Evolutionary conservation across 331 rosid species (phyloP).

Genomic region (Stylosanthes scabra): DNA sequence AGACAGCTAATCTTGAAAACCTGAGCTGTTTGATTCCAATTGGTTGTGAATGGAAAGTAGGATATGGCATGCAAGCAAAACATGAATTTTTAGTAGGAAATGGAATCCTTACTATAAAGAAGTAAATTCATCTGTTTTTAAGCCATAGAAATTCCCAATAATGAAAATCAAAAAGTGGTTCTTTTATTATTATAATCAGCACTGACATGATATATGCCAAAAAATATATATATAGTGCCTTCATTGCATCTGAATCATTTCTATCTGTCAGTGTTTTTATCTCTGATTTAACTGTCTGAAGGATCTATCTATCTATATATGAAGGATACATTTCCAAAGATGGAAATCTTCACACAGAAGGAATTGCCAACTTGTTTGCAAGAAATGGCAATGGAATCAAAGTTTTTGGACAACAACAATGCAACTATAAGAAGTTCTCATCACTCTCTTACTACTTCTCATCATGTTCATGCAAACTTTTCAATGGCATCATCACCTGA

Average conservation of each 20-base stretch:
- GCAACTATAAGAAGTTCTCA: slow-evolving; percentile 49
- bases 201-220: slow-evolving; percentile 47
- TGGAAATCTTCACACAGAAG: slow-evolving; percentile 62
- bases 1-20: slow-evolving; percentile 50
- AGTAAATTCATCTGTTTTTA: slow-evolving; percentile 42
- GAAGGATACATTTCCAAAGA: slow-evolving; percentile 66
- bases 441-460: slow-evolving; percentile 42
- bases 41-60: slow-evolving; percentile 49
- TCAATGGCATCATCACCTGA: slow-evolving; percentile 46
- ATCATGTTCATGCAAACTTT: slow-evolving; percentile 41
- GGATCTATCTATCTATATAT: slow-evolving; percentile 38
- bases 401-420: slow-evolving; percentile 54
- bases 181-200: slow-evolving; percentile 43
- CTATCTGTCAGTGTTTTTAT: slow-evolving; percentile 35
- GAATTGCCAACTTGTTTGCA: slow-evolving; percentile 56
- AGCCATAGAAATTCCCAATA: slow-evolving; percentile 40
- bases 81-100: slow-evolving; percentile 42
- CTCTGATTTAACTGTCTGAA: slow-evolving; percentile 38
- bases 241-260: slow-evolving; percentile 50
- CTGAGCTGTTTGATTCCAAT: slow-evolving; percentile 62
- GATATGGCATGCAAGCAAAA: slow-evolving; percentile 51
- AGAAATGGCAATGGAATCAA: slow-evolving; percentile 58
- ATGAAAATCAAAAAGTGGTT: slow-evolving; percentile 54
- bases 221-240: slow-evolving; percentile 21
- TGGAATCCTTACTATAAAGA: slow-evolving; percentile 40